Evolutionary conservation across 495 filamentous ascomycete species (phyloP), one percentile per base, ranked within the genome.

Genomic region (Halenospora varia): DNA sequence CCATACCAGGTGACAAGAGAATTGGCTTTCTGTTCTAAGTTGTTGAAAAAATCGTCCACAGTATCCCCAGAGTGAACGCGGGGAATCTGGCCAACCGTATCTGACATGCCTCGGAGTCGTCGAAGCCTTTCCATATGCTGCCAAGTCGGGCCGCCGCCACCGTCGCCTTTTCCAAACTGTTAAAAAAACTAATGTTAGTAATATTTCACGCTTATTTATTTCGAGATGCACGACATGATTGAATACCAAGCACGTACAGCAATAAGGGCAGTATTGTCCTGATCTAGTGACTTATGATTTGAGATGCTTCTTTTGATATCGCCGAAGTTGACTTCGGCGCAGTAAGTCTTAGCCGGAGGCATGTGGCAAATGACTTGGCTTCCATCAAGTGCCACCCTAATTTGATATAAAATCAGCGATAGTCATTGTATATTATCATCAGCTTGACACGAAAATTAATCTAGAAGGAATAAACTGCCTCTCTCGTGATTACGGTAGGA

Each of bases 281-380:
- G 83, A 62, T 96, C 91, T 75, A 98, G 77, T 0, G 92, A 96
- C 72, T 97, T 97, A 75, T 98, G 93, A 66, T 96, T 90, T 9
- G 87, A 82, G 51, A 97, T 77, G 65, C 90, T 96, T 55, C 94
- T 83, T 68, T 81, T 96, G 15, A 98, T 87, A 71, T 98, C 94
- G 10, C 94, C 94, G 73, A 97, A 97, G 69, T 97, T 86, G 11
- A 94, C 94, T 62, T 89, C 83, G 1, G 94, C 89, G 10, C 93
- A 97, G 68, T 97, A 97, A 0, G 94, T 98, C 67, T 98, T 88
- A 4, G 89, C 77, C 9, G 94, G 93, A 17, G 90, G 77, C 94
- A 98, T 98, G 69, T 98, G 94, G 70, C 93, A 97, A 51, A 98
- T 79, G 45, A 98, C 94, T 66, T 98, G 94, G 57, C 88, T 95